These are phyloP conservation scores for Cyclotella atomus DNA, from an alignment of 108 stramenopile genomes.

Conservation along the genomic window DNA sequence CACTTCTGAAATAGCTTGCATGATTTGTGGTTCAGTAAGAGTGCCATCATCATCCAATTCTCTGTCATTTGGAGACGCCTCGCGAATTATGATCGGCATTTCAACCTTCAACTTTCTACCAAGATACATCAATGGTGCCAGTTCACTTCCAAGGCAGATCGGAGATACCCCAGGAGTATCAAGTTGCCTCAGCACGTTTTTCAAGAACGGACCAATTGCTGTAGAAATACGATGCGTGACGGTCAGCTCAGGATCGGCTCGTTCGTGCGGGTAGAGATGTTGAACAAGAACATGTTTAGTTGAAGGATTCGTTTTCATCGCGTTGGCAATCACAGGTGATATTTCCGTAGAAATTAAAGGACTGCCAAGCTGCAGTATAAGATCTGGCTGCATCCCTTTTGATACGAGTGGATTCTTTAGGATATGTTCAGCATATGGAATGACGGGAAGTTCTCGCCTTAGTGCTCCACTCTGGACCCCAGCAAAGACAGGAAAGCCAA, in stretches of 20 bases:
- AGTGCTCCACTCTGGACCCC: conserved; percentile 70
- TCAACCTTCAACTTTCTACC: conserved; percentile 55
- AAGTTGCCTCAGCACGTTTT: conserved; percentile 20
- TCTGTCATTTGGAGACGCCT: conserved; percentile 29
- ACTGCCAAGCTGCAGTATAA: conserved; percentile 86
- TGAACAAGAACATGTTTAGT: conserved; percentile 72
- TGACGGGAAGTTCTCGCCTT: conserved; percentile 62
- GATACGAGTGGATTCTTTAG: conserved; percentile 68
- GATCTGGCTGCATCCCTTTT: conserved; percentile 76
- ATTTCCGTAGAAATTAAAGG: conserved; percentile 87
- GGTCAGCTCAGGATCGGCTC: conserved; percentile 75
- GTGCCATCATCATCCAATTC: background rate
- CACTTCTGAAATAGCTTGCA: conserved; percentile 64
- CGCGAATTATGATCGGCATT: conserved; percentile 68
- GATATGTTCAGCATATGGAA: conserved; percentile 84
- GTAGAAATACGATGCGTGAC: conserved; percentile 70
- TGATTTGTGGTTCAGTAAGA: conserved; percentile 86
- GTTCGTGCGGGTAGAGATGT: conserved; percentile 60
- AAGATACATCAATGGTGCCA: conserved; percentile 64
- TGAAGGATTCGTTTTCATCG: conserved; percentile 33
- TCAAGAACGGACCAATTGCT: conserved; percentile 54
- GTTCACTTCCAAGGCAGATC: conserved; percentile 49
- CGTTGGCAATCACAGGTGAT: conserved; percentile 49
- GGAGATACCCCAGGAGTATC: conserved; percentile 3
- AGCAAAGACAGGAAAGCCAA: conserved; percentile 81